Evolutionary conservation across 129 eudicot species (phyloP), one percentile per base, ranked within the genome.

Genomic region (Flaveria brownii): DNA sequence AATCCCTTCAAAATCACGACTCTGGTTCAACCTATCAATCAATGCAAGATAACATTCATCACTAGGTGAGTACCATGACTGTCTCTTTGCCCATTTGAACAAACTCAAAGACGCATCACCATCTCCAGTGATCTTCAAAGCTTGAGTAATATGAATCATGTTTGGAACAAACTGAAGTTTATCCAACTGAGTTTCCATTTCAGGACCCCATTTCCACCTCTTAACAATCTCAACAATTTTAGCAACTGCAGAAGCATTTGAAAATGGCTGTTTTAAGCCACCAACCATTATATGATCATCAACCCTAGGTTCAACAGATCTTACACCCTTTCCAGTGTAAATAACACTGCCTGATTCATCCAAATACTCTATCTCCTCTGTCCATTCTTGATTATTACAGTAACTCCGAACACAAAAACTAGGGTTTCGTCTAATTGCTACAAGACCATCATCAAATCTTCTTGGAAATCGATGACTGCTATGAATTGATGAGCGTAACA

Each of bases 121-220:
- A 22, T 91, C 94, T 39, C 77, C 85, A 4, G 84, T 79, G 60
- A 89, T 60, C 86, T 87, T 91, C 81, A 95, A 69, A 14, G 96
- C 92, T 81, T 95, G 97, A 14, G 79, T 71, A 25, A 95, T 54
- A 73, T 95, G 97, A 67, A 81, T 80, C 92, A 95, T 91, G 46
- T 86, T 95, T 0, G 99, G 99, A 36, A 91, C 78, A 86, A 95
- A 95, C 42, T 91, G 99, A 22, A 95, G 88, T 36, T 85, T 91
- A 72, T 95, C 99, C 77, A 95, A 80, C 9, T 91, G 99, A 18
- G 89, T 85, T 76, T 95, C 99, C 99, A 95, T 91, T 20, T 95
- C 97, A 60, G 99, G 99, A 0, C 99, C 97, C 99, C 99, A 95
- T 82, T 80, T 95, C 99, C 99, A 95, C 86, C 99, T 89, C 70